Evolutionary conservation across 352 stramenopile species (phyloP).

Genomic region (Pythium biforme): DNA sequence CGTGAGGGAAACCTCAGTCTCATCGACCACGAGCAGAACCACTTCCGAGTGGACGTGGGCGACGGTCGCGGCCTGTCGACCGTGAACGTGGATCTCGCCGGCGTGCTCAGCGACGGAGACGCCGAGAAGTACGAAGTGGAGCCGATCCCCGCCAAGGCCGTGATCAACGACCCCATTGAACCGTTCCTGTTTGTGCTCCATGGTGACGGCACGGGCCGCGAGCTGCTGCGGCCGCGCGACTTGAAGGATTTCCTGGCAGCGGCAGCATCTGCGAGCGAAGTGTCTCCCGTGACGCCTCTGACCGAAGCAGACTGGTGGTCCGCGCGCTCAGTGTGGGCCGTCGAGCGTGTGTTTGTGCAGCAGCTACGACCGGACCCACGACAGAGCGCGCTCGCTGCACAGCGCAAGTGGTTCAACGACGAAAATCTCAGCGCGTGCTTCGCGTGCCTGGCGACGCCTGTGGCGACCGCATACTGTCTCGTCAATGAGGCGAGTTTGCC

Average conservation of each 20-base stretch:
- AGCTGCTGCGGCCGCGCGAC: constrained; percentile 58
- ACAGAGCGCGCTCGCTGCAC: constrained; percentile 1
- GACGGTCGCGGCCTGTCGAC: constrained; percentile 25
- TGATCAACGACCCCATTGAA: constrained; percentile 78
- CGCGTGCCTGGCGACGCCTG: constrained; percentile 30
- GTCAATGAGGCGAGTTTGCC: constrained; percentile 30
- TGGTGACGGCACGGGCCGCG: constrained; percentile 65
- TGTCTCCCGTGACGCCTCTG: not conserved
- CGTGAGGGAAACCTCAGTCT: constrained; percentile 45
- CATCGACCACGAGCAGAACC: constrained; percentile 71
- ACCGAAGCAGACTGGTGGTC: constrained; percentile 1
- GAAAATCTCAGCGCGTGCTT: constrained; percentile 37
- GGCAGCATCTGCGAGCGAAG: not conserved
- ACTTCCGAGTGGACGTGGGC: constrained; percentile 48
- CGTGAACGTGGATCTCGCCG: constrained; percentile 53
- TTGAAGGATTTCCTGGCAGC: constrained; percentile 30
- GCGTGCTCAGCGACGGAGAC: constrained; percentile 53
- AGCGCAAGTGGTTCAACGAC: constrained; percentile 39
- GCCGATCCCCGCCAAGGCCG: constrained; percentile 49
- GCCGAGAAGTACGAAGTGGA: constrained; percentile 47
- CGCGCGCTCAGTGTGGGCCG: constrained; percentile 1
- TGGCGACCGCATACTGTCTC: constrained; percentile 47
- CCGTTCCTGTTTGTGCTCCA: constrained; percentile 69
- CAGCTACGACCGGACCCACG: constrained; percentile 17
- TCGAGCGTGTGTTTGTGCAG: constrained; percentile 28